Base-by-base conservation (phyloP, 192 early-diverging fungal genomes). In the Linnemannia elongata region DNA sequence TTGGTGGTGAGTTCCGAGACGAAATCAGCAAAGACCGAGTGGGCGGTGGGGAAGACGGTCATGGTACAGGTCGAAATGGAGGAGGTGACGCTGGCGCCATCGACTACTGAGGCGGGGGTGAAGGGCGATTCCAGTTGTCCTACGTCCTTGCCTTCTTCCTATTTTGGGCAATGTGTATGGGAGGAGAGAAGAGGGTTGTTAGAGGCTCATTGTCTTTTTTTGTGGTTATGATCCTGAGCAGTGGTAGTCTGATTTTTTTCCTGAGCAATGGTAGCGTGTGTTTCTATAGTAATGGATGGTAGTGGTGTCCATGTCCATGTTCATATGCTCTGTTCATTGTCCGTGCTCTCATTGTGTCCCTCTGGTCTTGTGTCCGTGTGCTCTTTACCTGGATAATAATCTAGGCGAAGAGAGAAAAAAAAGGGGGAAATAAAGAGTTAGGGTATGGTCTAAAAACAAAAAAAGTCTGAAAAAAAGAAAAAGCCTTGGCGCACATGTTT, bases 61-160 rank as follows among this genome's bases (percentile, higher is more conserved):
- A 86, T 72, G 55, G 70, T 72, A 0, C 75, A 74, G 0, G 36
- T 42, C 22, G 55, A 33, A 54, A 86, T 71, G 20, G 70, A 63
- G 20, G 79, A 77, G 45, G 69, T 73, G 45, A 86, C 27, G 17
- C 72, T 72, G 6, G 75, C 75, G 9, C 75, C 38, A 4, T 55
- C 74, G 60, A 81, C 83, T 44, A 86, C 83, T 15, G 57, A 69
- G 27, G 83, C 83, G 2, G 78, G 78, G 17, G 69, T 22, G 38
- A 77, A 86, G n/a, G 83, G 83, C 0, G 83, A 77, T 18, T 80
- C 78, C 9, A 86, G 70, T 41, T 72, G 45, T 12, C 78, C 83
- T 24, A 86, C 24, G 30, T 86, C 75, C 22, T 68, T 7, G 24
- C 69, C 74, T 4, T 81, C 73, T 24, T 86, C 78, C 83, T 86